Conservation (phyloP, 345 rosid genomes). For the Garcia nutans region DNA sequence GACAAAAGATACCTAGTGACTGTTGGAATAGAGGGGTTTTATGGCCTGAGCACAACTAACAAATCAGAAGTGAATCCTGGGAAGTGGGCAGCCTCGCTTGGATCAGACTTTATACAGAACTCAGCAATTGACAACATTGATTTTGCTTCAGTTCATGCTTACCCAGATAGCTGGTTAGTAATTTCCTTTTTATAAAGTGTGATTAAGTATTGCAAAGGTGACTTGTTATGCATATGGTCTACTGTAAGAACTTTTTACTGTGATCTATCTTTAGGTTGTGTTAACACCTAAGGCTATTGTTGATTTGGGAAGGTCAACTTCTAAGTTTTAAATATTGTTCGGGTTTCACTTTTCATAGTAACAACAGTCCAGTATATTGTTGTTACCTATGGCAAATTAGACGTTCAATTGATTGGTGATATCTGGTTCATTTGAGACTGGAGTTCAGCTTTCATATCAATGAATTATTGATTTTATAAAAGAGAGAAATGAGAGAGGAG, state of each 20-base stretch:
- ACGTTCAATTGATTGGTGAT: constrained; percentile 8
- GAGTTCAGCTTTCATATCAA: neutral
- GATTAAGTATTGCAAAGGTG: neutral
- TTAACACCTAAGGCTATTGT: no score
- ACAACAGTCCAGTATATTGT: neutral
- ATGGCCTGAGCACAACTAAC: constrained; percentile 27
- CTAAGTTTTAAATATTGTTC: neutral
- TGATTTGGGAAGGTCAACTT: neutral
- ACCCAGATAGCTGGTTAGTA: constrained; percentile 56
- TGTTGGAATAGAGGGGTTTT: constrained; percentile 51
- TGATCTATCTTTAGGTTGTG: neutral
- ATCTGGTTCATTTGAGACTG: neutral
- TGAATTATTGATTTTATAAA: neutral
- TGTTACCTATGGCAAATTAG: neutral
- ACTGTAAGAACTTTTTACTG: no score
- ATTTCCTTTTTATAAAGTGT: neutral
- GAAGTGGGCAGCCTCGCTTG: constrained; percentile 50
- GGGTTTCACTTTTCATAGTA: neutral
- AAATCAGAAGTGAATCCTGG: constrained; percentile 44
- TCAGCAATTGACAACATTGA: constrained; percentile 42
- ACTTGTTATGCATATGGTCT: no score
- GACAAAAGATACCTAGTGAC: constrained; percentile 45
- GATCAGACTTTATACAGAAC: constrained; percentile 45
- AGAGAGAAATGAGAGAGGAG: no score
- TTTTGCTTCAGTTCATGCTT: constrained; percentile 54